Evolutionary conservation across 1,284 basidiomycete genomes (phyloP).

Genomic region (Sporisorium sorghi): DNA sequence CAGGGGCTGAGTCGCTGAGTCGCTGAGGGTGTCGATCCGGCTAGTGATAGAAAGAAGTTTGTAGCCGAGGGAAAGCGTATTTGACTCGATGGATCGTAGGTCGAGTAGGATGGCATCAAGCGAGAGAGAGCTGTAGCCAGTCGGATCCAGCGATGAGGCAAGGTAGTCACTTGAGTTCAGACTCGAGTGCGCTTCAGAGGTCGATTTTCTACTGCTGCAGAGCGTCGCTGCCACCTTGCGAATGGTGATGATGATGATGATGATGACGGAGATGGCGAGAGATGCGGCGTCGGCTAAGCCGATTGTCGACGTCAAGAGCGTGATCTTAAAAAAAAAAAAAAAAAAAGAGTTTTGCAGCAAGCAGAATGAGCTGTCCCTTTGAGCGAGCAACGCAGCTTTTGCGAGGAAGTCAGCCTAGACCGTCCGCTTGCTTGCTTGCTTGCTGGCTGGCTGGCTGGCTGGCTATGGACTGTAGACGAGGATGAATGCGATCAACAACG

Average conservation of each 20-base stretch:
- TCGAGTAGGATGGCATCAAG: not conserved
- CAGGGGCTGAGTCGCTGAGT: not conserved
- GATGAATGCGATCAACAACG: slow-evolving; percentile 1
- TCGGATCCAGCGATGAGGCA: too few relatives aligned
- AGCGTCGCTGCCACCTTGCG: too few relatives aligned
- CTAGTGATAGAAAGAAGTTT: slow-evolving; percentile 1
- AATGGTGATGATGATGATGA: slow-evolving; percentile 3
- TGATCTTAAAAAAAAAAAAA: not conserved
- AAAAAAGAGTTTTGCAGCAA: slow-evolving; percentile 9
- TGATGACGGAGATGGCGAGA: not conserved
- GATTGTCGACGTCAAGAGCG: not conserved
- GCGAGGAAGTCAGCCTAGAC: not conserved
- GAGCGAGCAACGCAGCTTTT: not conserved
- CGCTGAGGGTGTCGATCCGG: not conserved
- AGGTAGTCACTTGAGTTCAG: too few relatives aligned
- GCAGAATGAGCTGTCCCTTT: slow-evolving; percentile 20
- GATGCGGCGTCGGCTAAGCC: slow-evolving; percentile 3
- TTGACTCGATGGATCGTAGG: slow-evolving; percentile 1
- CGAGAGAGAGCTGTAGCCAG: not conserved
- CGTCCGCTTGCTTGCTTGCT: not conserved
- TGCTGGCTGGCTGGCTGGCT: not conserved
- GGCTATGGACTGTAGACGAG: not conserved
- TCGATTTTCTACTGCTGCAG: not conserved
- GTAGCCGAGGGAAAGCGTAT: not conserved
- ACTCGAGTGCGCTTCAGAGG: too few relatives aligned